These are phyloP conservation scores for Gilbertella persicaria DNA, from an alignment of 371 early-diverging fungal genomes.

Conservation along the genomic window DNA sequence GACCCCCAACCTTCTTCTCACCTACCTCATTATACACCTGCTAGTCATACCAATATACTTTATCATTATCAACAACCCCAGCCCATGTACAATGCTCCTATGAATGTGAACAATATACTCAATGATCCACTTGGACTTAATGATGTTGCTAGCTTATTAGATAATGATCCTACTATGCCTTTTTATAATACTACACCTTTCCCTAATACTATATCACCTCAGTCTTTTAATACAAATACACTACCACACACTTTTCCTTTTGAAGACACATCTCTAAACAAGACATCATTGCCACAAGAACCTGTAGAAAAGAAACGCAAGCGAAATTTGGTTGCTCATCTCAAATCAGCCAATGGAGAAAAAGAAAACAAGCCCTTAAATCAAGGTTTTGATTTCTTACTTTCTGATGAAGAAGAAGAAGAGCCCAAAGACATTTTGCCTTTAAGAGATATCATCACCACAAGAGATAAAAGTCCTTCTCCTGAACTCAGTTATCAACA, in stretches of 20 bases:
- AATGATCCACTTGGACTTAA: too few species aligned
- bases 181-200: too few species aligned
- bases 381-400: constrained; percentile 8
- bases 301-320: constrained; percentile 22
- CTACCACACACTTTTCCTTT: too few species aligned
- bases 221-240: too few species aligned
- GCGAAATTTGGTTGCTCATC: constrained; percentile 21
- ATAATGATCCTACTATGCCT: too few species aligned
- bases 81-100: too few species aligned
- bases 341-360: constrained; percentile 25
- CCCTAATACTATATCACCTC: too few species aligned
- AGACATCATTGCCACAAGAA: too few species aligned
- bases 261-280: too few species aligned
- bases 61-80: too few species aligned
- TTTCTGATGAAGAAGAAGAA: constrained; percentile 24
- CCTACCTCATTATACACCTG: background rate
- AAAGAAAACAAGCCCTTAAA: background rate
- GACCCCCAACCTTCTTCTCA: constrained; percentile 5
- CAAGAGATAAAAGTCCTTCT: constrained; percentile 9
- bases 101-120: too few species aligned
- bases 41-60: background rate
- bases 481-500: constrained; percentile 20
- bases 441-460: background rate
- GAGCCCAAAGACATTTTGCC: background rate
- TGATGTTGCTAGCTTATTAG: too few species aligned